phyloP scores from a whole-genome alignment of 2,329 filamentous ascomycete species.

The Shiraia sp. region DNA sequence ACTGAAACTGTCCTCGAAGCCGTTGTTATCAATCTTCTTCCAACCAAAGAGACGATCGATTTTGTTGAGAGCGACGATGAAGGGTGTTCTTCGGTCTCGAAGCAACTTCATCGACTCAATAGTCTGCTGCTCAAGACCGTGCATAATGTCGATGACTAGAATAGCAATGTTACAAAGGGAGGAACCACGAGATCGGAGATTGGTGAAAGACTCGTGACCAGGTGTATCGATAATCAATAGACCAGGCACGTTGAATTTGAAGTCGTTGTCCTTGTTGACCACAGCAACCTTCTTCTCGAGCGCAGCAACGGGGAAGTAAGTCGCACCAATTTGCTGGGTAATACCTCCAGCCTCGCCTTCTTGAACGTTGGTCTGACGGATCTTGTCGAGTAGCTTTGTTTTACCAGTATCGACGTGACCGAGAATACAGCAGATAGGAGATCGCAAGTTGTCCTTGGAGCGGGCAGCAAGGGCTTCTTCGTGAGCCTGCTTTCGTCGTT shows the following conservation, averaged over 20 bases:
- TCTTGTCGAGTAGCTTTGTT: conserved; percentile 98
- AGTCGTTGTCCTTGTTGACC: conserved; percentile 85
- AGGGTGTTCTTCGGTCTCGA: conserved; percentile 91
- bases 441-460: conserved; percentile 92
- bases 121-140: conserved; percentile 96
- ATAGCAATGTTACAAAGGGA: conserved; percentile 99
- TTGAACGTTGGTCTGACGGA: conserved; percentile 97
- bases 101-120: conserved; percentile 96
- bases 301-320: conserved; percentile 96
- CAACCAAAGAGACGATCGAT: conserved; percentile 99
- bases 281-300: conserved; percentile 90
- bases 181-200: conserved; percentile 92
- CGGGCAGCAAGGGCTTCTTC: conserved; percentile 89
- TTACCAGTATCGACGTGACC: conserved; percentile 99
- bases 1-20: conserved; percentile 88
- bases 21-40: conserved; percentile 99
- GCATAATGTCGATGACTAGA: conserved; percentile 99
- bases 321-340: conserved; percentile 98
- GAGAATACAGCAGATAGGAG: conserved; percentile 98
- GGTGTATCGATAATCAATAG: conserved; percentile 96
- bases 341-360: conserved; percentile 99
- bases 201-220: conserved; percentile 99
- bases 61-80: conserved; percentile 99
- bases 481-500: conserved; percentile 84
- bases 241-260: conserved; percentile 97